Evolutionary conservation across 2,329 filamentous ascomycete genomes (phyloP), one percentile per base, ranked within the genome.

Genomic region (Cercospora janseana): DNA sequence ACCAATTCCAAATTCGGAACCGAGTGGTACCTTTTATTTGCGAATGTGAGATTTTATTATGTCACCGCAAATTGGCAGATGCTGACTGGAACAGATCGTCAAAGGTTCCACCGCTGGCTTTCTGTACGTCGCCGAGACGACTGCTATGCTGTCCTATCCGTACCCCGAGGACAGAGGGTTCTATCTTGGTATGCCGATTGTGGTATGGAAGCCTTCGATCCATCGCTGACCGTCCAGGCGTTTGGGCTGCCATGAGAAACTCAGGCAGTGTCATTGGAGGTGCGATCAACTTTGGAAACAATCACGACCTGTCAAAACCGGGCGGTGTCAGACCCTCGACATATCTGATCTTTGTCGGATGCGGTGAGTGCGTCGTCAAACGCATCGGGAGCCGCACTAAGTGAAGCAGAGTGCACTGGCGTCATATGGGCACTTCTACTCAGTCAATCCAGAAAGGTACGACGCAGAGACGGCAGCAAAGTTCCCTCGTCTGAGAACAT

Each of bases 61-160:
- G 10, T 51, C 65, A 5, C 67, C 65, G 43, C 57, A 69, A 26
- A 50, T 59, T 24, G 49, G 51, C 4, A 54, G 56, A 1, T n/a
- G n/a, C n/a, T n/a, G n/a, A n/a, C n/a, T n/a, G n/a, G n/a, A n/a
- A n/a, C n/a, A n/a, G n/a, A n/a, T n/a, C n/a, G n/a, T n/a, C n/a
- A n/a, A n/a, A n/a, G n/a, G n/a, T n/a, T n/a, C n/a, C n/a, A n/a
- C n/a, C n/a, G n/a, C n/a, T n/a, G n/a, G n/a, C n/a, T n/a, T n/a
- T n/a, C n/a, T n/a, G n/a, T n/a, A 70, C 42, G 66, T 70, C 6
- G 68, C 53, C 3, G 68, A 70, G 56, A 65, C 67, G 4, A 66
- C 67, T 0, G 67, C 68, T 1, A 70, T 70, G 66, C 51, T 70
- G 29, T 68, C 67, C 1, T 69, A 70, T 42, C 67, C 68, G 3